Base-by-base conservation (phyloP, 371 early-diverging fungal genomes). In the Dinochytrium kinnereticum region DNA sequence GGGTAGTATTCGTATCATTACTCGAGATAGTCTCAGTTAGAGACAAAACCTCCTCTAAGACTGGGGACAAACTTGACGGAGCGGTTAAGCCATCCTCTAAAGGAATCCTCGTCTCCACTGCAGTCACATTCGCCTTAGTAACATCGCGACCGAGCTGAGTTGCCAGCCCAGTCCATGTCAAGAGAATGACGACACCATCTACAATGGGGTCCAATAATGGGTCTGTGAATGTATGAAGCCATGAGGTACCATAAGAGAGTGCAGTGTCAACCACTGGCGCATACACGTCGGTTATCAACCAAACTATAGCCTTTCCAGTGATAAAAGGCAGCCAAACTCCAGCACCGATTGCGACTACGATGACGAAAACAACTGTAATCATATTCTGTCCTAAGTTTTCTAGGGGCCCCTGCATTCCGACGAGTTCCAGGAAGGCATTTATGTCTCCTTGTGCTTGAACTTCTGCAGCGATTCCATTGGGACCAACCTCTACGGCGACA, bases 341-440 rank as follows among this genome's bases (percentile, higher is more conserved):
- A 15, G 86, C 80, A 31, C 87, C 90, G 59, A 96, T 78, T 68
- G 90, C 89, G 31, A 90, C 78, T 10, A 88, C 78, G 57, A 96
- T 90, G 75, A 96, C 79, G 1, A 94, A 72, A 1, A 91, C 78
- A 76, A 94, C 93, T 39, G 95, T 82, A 0, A 91, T 83, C 31
- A 91, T 91, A 77, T 95, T 94, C 76, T 95, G 94, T 15, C 90
- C 59, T 0, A 95, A 78, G 64, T 89, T 84, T 81, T 89, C 87
- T 21, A 91, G 73, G 10, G 94, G 93, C 0, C 97, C 98, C 7
- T 91, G 87, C 84, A 96, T 90, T 5, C 98, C 98, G 65, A 96
- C 87, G 2, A 95, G 91, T 71, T 94, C 96, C 50, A 96, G 78
- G 34, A 76, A 72, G 30, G 85, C 85, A 59, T 78, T 70, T 44